A percentile compares a stretch with the other conserved stretches of the same genome.
Conservation (phyloP, 2,329 filamentous ascomycete species). For the Sarocladium brachiariae region DNA sequence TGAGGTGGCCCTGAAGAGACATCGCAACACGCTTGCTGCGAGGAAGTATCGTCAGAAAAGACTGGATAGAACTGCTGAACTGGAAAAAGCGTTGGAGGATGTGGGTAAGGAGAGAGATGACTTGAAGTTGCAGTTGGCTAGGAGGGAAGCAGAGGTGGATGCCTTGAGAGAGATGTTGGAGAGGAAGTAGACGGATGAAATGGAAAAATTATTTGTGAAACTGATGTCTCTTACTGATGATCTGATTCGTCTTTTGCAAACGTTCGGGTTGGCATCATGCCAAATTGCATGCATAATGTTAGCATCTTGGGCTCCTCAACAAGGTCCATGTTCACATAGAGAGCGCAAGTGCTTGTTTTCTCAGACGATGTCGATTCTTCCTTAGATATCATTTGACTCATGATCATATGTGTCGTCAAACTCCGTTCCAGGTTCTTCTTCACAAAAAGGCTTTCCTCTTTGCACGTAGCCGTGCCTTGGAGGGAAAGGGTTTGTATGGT, state of each 20-base stretch:
- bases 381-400: conserved; percentile 18
- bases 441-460: neutral
- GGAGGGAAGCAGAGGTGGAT: conserved; percentile 58
- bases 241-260: no score
- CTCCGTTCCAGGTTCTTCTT: conserved; percentile 18
- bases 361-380: conserved; percentile 25
- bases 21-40: conserved; percentile 64
- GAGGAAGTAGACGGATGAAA: conserved; percentile 17
- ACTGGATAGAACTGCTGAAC: conserved; percentile 55
- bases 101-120: conserved; percentile 58
- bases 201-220: neutral
- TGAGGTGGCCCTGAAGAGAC: conserved; percentile 43
- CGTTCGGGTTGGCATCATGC: no score
- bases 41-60: conserved; percentile 65
- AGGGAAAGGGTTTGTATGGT: no score
- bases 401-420: conserved; percentile 16
- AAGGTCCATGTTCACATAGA: neutral
- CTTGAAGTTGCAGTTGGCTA: conserved; percentile 53
- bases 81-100: conserved; percentile 53
- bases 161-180: conserved; percentile 47
- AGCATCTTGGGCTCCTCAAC: neutral
- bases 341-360: neutral
- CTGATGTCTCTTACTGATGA: no score
- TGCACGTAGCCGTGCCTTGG: no score
- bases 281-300: neutral